Percentiles rank a stretch among this genome's conserved stretches.
phyloP scores from a whole-genome alignment of 2,329 filamentous ascomycete genomes.

The Calonectria pauciramosa region DNA sequence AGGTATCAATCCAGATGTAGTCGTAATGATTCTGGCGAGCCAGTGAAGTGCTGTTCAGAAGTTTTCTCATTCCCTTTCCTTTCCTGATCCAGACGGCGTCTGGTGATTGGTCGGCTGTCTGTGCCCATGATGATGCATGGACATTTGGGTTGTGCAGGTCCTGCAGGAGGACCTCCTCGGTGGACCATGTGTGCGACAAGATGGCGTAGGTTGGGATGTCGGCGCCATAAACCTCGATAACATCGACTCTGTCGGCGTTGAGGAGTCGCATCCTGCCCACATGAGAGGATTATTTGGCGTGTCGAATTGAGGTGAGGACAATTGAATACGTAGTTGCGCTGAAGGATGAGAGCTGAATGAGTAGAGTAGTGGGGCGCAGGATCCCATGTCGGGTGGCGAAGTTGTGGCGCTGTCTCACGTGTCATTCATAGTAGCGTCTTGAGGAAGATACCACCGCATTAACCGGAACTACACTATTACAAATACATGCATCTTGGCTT shows the following conservation, averaged over 20 bases:
- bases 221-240: conserved; percentile 4
- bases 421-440: neutral
- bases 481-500: no score
- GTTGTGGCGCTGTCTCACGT: neutral
- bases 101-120: neutral
- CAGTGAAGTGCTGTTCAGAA: neutral
- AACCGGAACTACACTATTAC: no score
- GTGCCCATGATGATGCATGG: neutral
- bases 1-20: conserved; percentile 32
- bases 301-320: neutral
- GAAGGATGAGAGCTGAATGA: neutral
- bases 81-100: neutral
- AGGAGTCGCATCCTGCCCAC: neutral
- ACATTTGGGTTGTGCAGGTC: neutral
- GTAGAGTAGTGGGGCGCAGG: neutral
- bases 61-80: neutral
- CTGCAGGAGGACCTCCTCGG: conserved; percentile 18
- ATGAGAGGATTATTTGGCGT: neutral
- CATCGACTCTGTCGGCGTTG: neutral
- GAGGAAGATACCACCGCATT: no score
- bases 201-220: conserved; percentile 20
- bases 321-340: neutral
- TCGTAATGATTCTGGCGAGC: neutral
- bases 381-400: neutral
- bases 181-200: conserved; percentile 25